These are phyloP conservation scores for Lecanosticta acicola DNA, from an alignment of 2,329 filamentous ascomycete genomes.

Conservation along the genomic window DNA sequence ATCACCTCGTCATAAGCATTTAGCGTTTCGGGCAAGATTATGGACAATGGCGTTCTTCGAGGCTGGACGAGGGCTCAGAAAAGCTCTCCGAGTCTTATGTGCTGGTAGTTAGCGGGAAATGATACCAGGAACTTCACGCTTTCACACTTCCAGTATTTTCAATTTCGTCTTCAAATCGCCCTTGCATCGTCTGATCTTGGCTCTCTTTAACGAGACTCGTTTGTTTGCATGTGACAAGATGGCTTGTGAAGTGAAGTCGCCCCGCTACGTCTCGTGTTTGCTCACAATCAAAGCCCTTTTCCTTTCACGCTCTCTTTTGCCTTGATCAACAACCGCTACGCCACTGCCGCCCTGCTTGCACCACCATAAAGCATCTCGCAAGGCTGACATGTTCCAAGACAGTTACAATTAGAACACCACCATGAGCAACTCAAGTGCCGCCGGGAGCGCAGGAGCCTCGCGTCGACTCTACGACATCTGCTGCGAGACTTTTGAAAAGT, in stretches of 20 bases:
- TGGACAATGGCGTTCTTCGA: slow-evolving; percentile 6
- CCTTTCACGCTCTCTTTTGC: neutral
- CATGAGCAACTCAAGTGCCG: neutral
- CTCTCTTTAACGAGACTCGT: neutral
- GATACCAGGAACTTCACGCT: slow-evolving; percentile 2
- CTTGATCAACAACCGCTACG: neutral
- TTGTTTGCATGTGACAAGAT: neutral
- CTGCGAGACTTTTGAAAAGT: neutral
- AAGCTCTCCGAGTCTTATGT: slow-evolving; percentile 1
- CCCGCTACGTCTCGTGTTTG: neutral
- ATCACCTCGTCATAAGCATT: slow-evolving; percentile 35
- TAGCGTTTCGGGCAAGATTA: slow-evolving; percentile 8
- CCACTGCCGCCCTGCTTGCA: neutral
- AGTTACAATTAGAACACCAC: neutral
- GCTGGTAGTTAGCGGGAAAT: neutral
- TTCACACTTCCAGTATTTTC: no score
- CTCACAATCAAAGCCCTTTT: no score
- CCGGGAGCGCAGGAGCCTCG: neutral
- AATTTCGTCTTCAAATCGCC: no score
- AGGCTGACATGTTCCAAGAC: neutral
- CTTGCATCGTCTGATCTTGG: neutral
- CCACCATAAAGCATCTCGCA: neutral
- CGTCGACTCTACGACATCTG: neutral
- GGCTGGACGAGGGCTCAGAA: slow-evolving; percentile 1
- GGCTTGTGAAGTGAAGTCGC: neutral